Conservation (phyloP, 768 basidiomycete species). For the Hygrophorus russula region DNA sequence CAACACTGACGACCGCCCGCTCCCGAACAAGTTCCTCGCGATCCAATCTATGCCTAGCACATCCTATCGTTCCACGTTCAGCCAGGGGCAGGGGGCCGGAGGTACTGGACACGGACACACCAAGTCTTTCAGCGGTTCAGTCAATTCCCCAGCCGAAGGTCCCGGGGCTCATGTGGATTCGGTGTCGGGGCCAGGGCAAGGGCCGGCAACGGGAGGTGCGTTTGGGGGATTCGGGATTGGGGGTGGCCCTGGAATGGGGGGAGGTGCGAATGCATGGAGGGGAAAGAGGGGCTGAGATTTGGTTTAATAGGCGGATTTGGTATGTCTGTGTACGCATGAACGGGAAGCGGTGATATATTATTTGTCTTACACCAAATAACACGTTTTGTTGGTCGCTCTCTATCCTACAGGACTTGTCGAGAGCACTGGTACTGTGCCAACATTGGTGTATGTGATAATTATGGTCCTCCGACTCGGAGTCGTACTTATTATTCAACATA, state of each 20-base stretch:
- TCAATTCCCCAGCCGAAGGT: conserved; percentile 3
- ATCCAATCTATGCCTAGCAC: conserved; percentile 63
- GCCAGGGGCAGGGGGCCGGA: conserved; percentile 17
- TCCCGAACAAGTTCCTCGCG: conserved; percentile 70
- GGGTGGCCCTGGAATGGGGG: conserved; percentile 3
- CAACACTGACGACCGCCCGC: conserved; percentile 80
- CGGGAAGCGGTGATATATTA: too few species aligned
- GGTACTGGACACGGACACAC: conserved; percentile 7
- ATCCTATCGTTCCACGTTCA: conserved; percentile 57
- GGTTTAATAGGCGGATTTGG: too few species aligned
- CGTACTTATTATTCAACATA: too few species aligned
- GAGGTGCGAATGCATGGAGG: not conserved
- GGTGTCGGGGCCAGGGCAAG: conserved; percentile 10
- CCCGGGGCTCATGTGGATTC: conserved; percentile 7
- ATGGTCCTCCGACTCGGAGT: too few species aligned
- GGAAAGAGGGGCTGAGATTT: not conserved
- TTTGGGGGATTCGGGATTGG: conserved; percentile 24
- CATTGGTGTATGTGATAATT: too few species aligned
- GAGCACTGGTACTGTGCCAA: too few species aligned
- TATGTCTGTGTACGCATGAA: too few species aligned
- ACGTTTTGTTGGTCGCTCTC: too few species aligned
- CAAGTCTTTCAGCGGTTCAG: conserved; percentile 8
- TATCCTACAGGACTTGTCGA: too few species aligned
- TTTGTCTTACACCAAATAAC: too few species aligned
- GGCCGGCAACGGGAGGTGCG: conserved; percentile 12